Base-by-base conservation (phyloP, 495 filamentous ascomycete genomes). In the Aspergillus bridgeri region DNA sequence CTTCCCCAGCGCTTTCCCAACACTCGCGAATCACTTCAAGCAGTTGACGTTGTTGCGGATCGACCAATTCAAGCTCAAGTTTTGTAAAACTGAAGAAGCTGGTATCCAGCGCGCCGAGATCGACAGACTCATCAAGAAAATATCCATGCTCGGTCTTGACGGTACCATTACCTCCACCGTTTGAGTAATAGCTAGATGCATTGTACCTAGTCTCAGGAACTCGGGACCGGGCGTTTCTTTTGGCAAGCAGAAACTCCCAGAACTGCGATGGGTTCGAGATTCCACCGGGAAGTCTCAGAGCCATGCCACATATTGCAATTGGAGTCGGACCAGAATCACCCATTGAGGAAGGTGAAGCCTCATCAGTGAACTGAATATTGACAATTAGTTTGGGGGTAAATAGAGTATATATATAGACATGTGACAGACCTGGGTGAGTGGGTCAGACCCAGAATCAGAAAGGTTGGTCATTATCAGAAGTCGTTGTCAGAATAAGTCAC, bases 241-340 rank as follows among this genome's bases (percentile, higher is more conserved):
- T 70, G 33, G 68, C 60, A 13, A 73, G 25, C 3, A 80, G 68
- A 46, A 79, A 69, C 24, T 78, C 59, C 61, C 65, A 81, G 18
- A 77, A 61, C 6, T 67, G 62, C 9, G 59, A 45, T 9, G 51
- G 54, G 42, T 57, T 62, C 8, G 42, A 47, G n/a, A 79, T 69
- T 1, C 71, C 73, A 0, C 76, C 76, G 13, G 77, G 77, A 8
- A 81, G 71, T 24, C 77, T 64, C 48, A 74, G 21, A 9, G 61
- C 77, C 66, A 79, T 73, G 17, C 78, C 76, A 57, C 67, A 70
- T 48, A 81, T 75, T 13, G 78, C 76, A 21, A 81, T 75, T 13
- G 72, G 71, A n/a, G n/a, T n/a, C n/a, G n/a, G n/a, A n/a, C n/a
- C n/a, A n/a, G n/a, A n/a, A n/a, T n/a, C n/a, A n/a, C n/a, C n/a